These are phyloP conservation scores for Chaetomium sp. DNA, from an alignment of 2,329 filamentous ascomycete genomes.

Conservation along the genomic window DNA sequence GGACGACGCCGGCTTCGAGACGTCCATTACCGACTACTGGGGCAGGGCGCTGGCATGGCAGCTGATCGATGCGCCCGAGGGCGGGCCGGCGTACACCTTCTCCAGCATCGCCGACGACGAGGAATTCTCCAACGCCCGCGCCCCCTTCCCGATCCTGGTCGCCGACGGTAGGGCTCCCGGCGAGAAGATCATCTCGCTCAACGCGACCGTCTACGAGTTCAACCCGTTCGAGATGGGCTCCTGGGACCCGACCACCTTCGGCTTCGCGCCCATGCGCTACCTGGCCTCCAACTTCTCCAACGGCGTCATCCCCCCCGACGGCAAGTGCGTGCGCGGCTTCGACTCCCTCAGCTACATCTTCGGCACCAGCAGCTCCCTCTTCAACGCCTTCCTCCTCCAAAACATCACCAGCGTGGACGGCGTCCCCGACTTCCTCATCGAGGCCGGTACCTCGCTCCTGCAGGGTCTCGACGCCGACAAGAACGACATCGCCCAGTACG, in stretches of 20 bases:
- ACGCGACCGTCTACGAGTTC: conserved; percentile 67
- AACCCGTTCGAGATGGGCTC: conserved; percentile 67
- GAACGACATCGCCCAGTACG: conserved; percentile 55
- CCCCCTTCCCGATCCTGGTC: conserved; percentile 54
- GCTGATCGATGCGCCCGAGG: conserved; percentile 73
- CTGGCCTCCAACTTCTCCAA: conserved; percentile 60
- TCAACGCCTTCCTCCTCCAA: conserved; percentile 74
- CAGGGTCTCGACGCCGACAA: conserved; percentile 54
- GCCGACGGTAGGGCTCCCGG: conserved; percentile 52
- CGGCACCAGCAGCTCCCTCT: conserved; percentile 82
- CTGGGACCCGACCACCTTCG: conserved; percentile 61
- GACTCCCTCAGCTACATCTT: conserved; percentile 83
- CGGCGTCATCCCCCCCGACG: conserved; percentile 56
- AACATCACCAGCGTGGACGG: conserved; percentile 53
- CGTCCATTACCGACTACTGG: conserved; percentile 86
- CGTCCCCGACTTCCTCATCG: conserved; percentile 53
- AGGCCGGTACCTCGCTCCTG: conserved; percentile 57
- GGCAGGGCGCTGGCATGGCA: conserved; percentile 85
- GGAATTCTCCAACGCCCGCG: conserved; percentile 46
- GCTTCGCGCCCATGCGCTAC: conserved; percentile 62
- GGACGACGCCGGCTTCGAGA: conserved; percentile 62
- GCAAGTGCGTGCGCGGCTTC: conserved; percentile 73
- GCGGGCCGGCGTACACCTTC: conserved; percentile 77
- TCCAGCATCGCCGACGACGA: conserved; percentile 62
- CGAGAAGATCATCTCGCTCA: conserved; percentile 49